A percentile compares a stretch with the other conserved stretches of the same genome.
Conservation (phyloP, 768 basidiomycete genomes). For the Lactarius deliciosus region DNA sequence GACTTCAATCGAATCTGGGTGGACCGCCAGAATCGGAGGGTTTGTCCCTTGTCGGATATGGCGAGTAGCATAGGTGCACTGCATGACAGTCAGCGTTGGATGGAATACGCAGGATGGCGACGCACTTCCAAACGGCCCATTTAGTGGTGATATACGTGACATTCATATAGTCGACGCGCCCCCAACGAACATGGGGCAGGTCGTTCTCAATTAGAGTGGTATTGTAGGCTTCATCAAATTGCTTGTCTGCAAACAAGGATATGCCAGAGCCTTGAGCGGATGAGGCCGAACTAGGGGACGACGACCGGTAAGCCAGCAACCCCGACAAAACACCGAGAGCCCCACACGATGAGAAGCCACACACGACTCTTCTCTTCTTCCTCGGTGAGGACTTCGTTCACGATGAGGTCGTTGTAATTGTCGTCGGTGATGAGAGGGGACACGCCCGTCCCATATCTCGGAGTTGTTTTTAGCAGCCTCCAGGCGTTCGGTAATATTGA, state of each 20-base stretch:
- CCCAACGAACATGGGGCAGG: slow-evolving; percentile 74
- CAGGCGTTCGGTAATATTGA: slow-evolving; percentile 66
- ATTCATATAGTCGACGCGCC: slow-evolving; percentile 83
- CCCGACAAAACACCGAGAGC: neutral
- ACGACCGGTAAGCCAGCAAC: slow-evolving; percentile 1
- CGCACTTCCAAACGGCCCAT: slow-evolving; percentile 84
- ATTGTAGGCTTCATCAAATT: slow-evolving; percentile 77
- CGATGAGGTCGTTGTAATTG: slow-evolving; percentile 71
- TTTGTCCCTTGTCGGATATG: slow-evolving; percentile 65
- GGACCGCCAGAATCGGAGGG: slow-evolving; percentile 78
- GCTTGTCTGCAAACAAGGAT: slow-evolving; percentile 66
- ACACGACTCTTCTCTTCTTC: slow-evolving; percentile 66
- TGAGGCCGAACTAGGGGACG: slow-evolving; percentile 52
- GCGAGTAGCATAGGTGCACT: slow-evolving; percentile 81
- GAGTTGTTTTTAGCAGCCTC: slow-evolving; percentile 36
- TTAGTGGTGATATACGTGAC: slow-evolving; percentile 82
- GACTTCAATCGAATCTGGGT: slow-evolving; percentile 58
- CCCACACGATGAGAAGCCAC: slow-evolving; percentile 81
- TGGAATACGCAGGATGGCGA: slow-evolving; percentile 26
- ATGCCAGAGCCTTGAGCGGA: slow-evolving; percentile 58
- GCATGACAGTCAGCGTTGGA: neutral
- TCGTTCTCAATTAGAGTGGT: slow-evolving; percentile 56
- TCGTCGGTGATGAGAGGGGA: slow-evolving; percentile 81
- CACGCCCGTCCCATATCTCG: slow-evolving; percentile 65
- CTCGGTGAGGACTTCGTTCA: slow-evolving; percentile 60